Percentiles rank a stretch among this genome's conserved stretches.
Conservation (phyloP, 306 rosid species). For the Cicer arietinum region DNA sequence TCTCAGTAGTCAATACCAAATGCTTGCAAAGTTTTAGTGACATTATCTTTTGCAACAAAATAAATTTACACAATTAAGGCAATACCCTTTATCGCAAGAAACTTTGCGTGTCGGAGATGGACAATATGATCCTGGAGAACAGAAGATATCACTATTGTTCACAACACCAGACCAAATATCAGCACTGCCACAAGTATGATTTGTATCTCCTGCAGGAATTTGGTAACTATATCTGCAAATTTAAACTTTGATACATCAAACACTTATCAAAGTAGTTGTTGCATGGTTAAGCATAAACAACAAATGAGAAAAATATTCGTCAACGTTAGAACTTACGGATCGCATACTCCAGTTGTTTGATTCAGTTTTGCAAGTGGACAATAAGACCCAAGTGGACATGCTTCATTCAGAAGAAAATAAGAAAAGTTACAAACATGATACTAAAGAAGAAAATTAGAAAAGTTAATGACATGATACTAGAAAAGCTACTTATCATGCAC, state of each 20-base stretch:
- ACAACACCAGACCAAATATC: conserved; percentile 70
- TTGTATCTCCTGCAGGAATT: conserved; percentile 63
- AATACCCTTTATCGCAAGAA: conserved; percentile 78
- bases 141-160: conserved; percentile 70
- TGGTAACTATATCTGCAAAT: conserved; percentile 78
- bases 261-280: not conserved
- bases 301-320: conserved; percentile 14
- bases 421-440: conserved; percentile 30
- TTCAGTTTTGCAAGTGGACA: conserved; percentile 71
- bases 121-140: conserved; percentile 85
- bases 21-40: not conserved
- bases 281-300: conserved; percentile 21
- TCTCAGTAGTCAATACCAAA: conserved; percentile 35
- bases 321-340: conserved; percentile 68
- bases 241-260: conserved; percentile 33
- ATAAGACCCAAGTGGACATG: conserved; percentile 86
- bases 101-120: conserved; percentile 61
- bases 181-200: conserved; percentile 85
- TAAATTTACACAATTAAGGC: conserved; percentile 26
- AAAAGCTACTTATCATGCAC: not conserved
- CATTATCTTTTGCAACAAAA: conserved; percentile 39
- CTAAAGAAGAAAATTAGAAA: conserved; percentile 17
- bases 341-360: conserved; percentile 67
- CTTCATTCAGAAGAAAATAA: conserved; percentile 59
- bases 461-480: conserved; percentile 24